A percentile compares a stretch with the other conserved stretches of the same genome.
Evolutionary conservation across 306 rosid genomes (phyloP).

Genomic region (Acacia crassicarpa): DNA sequence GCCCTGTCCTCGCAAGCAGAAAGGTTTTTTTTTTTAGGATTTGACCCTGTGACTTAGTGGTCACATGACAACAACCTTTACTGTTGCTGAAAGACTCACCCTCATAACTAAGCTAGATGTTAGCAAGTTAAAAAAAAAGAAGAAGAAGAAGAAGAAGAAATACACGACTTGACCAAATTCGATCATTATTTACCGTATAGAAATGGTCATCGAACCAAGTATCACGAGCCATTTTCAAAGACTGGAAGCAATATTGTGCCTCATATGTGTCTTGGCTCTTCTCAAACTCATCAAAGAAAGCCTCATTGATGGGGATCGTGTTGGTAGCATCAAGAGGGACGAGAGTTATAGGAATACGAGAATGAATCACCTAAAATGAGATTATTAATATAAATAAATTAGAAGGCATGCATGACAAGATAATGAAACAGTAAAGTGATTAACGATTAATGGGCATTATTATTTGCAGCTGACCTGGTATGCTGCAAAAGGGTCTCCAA

Average conservation of each 20-base stretch:
- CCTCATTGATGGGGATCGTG: conserved; percentile 71
- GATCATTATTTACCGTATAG: conserved; percentile 55
- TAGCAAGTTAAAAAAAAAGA: not conserved
- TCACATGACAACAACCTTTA: too few species aligned
- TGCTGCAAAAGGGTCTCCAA: conserved; percentile 96
- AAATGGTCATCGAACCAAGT: conserved; percentile 68
- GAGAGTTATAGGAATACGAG: conserved; percentile 83
- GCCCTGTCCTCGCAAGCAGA: accelerated
- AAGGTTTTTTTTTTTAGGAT: too few species aligned
- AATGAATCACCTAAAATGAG: conserved; percentile 76
- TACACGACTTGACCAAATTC: not conserved
- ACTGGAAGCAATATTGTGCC: conserved; percentile 79
- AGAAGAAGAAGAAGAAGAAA: too few species aligned
- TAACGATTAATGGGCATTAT: not conserved
- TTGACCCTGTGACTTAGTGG: too few species aligned
- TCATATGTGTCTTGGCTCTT: conserved; percentile 67
- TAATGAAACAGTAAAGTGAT: not conserved
- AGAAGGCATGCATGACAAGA: not conserved
- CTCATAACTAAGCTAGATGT: too few species aligned
- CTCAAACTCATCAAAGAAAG: conserved; percentile 71
- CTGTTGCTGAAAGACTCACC: too few species aligned
- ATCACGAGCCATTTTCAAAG: conserved; percentile 84
- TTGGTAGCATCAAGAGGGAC: conserved; percentile 94
- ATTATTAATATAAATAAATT: not conserved
- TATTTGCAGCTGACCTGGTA: conserved; percentile 53